Evolutionary conservation across 768 basidiomycete species (phyloP).

Genomic region (Suillus tomentosus): DNA sequence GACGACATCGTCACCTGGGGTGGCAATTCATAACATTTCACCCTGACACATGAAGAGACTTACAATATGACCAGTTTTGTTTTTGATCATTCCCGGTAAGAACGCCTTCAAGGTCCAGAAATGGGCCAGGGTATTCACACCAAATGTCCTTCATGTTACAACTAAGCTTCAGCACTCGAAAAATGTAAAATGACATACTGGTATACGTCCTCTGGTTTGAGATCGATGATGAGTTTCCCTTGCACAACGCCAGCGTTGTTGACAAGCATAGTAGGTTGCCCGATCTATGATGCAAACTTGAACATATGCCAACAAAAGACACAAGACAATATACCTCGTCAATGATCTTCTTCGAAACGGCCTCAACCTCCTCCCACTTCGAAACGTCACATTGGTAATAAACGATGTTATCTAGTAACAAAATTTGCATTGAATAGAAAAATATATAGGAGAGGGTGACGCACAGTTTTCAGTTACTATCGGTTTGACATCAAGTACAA

Average conservation of each 20-base stretch:
- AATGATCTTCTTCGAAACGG: conserved; percentile 67
- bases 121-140: conserved; percentile 84
- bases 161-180: background rate
- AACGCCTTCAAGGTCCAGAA: conserved; percentile 95
- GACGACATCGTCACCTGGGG: conserved; percentile 77
- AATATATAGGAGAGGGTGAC: conserved; percentile 20
- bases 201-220: conserved; percentile 72
- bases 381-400: conserved; percentile 94
- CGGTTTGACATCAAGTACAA: conserved; percentile 83
- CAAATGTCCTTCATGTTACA: conserved; percentile 68
- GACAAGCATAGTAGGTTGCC: conserved; percentile 84
- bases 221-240: conserved; percentile 83
- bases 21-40: conserved; percentile 18
- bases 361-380: conserved; percentile 82
- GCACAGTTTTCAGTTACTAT: conserved; percentile 76
- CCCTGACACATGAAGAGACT: conserved; percentile 26
- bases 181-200: conserved; percentile 50
- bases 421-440: conserved; percentile 2
- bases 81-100: conserved; percentile 82
- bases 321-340: conserved; percentile 60
- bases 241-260: conserved; percentile 97
- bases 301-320: conserved; percentile 1
- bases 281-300: conserved; percentile 53
- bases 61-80: conserved; percentile 84
- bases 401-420: conserved; percentile 65